These are phyloP conservation scores for Clavispora santaluciae DNA, from an alignment of 805 yeast genomes.

Conservation along the genomic window DNA sequence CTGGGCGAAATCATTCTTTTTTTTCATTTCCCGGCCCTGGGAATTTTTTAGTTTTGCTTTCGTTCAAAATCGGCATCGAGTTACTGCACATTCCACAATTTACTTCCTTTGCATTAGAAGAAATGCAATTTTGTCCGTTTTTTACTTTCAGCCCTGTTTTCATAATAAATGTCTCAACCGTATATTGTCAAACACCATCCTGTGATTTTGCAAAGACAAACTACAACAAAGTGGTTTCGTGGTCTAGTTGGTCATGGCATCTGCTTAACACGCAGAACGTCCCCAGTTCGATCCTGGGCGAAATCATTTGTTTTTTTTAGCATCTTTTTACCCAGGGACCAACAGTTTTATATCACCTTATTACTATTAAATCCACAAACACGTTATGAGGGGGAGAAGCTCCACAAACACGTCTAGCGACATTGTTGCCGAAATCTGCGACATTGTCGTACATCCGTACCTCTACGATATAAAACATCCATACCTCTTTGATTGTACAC, in stretches of 20 bases:
- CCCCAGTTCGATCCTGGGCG: constrained; percentile 25
- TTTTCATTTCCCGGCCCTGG: background rate
- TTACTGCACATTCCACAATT: no score
- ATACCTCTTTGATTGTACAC: background rate
- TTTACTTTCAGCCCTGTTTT: no score
- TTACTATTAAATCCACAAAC: background rate
- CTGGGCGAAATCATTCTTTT: constrained; percentile 20
- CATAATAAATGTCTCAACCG: no score
- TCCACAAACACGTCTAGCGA: background rate
- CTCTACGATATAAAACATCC: background rate
- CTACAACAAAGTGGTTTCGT: constrained; percentile 14
- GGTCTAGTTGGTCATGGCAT: constrained; percentile 23
- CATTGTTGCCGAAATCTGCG: no score
- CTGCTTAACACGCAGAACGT: constrained; percentile 25
- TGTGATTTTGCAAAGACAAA: no score
- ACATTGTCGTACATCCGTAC: background rate
- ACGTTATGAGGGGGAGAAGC: background rate
- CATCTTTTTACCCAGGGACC: no score
- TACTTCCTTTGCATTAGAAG: no score
- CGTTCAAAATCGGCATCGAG: no score
- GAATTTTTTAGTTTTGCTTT: background rate
- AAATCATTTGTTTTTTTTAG: constrained; percentile 12
- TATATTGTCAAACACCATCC: no score
- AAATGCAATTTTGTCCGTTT: no score
- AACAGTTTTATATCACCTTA: no score